Conservation (phyloP, 495 filamentous ascomycete species). For the Tuber aestivum region DNA sequence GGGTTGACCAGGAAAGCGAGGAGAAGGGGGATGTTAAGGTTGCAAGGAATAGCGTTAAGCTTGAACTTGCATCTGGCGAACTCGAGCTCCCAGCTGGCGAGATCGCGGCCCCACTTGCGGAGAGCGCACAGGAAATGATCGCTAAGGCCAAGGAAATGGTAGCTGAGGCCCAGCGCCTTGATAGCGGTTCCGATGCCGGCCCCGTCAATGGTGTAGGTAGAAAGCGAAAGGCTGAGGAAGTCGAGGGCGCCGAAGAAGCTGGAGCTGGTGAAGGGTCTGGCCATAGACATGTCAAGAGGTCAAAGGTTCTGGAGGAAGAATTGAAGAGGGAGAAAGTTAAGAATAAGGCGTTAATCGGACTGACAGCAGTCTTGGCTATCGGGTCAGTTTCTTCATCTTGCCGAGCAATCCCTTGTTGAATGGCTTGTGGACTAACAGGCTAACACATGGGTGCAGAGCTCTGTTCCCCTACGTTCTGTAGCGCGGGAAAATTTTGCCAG, state of each 20-base stretch:
- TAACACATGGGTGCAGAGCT: constrained; percentile 47
- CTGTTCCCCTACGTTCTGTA: constrained; percentile 53
- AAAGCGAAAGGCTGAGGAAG: constrained; percentile 81
- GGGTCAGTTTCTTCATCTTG: constrained; percentile 58
- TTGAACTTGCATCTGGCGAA: constrained; percentile 64
- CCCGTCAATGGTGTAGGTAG: constrained; percentile 44
- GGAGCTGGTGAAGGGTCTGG: constrained; percentile 55
- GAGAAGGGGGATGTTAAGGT: constrained; percentile 57
- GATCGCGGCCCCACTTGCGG: constrained; percentile 65
- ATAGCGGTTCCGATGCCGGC: constrained; percentile 45
- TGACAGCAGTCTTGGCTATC: constrained; percentile 76
- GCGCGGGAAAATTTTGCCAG: not conserved
- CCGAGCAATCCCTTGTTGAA: not conserved
- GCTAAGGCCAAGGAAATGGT: constrained; percentile 86
- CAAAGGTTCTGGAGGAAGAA: constrained; percentile 65
- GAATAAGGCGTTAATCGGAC: constrained; percentile 73
- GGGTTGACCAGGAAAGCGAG: constrained; percentile 57
- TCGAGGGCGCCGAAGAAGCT: constrained; percentile 47
- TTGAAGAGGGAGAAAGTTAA: constrained; percentile 75
- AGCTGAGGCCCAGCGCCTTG: constrained; percentile 61
- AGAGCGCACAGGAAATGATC: constrained; percentile 73
- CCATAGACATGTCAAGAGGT: constrained; percentile 61
- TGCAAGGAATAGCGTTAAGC: constrained; percentile 67
- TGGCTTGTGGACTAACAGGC: constrained; percentile 16
- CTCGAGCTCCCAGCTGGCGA: constrained; percentile 62